Evolutionary conservation across 2,329 filamentous ascomycete genomes (phyloP).

Genomic region (Xylaria polymorpha): DNA sequence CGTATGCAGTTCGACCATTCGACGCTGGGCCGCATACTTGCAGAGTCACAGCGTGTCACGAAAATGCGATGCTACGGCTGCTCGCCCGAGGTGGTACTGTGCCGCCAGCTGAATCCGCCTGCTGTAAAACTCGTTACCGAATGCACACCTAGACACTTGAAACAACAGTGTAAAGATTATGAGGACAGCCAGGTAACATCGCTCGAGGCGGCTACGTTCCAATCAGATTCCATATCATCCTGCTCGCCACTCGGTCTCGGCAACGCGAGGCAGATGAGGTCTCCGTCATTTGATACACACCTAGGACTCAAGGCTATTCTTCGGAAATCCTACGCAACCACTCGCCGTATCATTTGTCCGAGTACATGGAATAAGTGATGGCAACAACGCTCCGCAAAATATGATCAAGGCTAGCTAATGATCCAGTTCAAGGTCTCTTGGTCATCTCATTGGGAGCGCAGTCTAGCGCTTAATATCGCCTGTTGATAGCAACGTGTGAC

Average conservation of each 20-base stretch:
- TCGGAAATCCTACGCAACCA: conserved; percentile 4
- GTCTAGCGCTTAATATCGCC: neutral
- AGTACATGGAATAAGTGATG: neutral
- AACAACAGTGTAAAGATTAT: conserved; percentile 18
- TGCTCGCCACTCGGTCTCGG: conserved; percentile 15
- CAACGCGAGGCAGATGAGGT: conserved; percentile 4
- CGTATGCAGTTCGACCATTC: neutral
- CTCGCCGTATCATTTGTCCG: neutral
- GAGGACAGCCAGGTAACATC: conserved; percentile 28
- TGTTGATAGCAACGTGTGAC: neutral
- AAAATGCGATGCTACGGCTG: conserved; percentile 16
- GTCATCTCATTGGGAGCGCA: neutral
- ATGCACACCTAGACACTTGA: conserved; percentile 26
- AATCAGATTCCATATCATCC: conserved; percentile 18
- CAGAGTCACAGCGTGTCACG: conserved; percentile 30
- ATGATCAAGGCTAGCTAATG: neutral
- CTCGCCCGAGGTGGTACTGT: conserved; percentile 26
- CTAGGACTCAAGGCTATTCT: neutral
- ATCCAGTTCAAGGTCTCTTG: neutral
- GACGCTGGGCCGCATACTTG: conserved; percentile 9
- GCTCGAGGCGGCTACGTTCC: conserved; percentile 13
- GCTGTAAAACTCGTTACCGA: conserved; percentile 26
- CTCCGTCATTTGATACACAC: conserved; percentile 1
- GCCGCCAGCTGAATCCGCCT: conserved; percentile 32
- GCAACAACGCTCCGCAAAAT: neutral